A percentile compares a stretch with the other conserved stretches of the same genome.
Evolutionary conservation across 2,329 filamentous ascomycete species (phyloP).

Genomic region (Botryotinia globosa): DNA sequence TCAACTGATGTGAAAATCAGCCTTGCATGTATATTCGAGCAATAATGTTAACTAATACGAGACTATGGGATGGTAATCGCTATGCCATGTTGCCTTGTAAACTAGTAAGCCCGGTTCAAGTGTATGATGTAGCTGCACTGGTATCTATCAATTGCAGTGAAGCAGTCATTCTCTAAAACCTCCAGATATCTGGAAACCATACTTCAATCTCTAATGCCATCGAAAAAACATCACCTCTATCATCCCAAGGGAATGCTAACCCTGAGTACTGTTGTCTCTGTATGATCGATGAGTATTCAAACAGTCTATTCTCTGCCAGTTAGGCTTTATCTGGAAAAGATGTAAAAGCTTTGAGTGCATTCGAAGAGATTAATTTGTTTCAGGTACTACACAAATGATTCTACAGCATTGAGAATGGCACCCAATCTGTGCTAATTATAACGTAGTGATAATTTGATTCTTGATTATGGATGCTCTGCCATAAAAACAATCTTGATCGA

Average conservation of each 20-base stretch:
- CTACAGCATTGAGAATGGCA: neutral
- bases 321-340: neutral
- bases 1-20: neutral
- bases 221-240: neutral
- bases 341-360: neutral
- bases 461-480: constrained; percentile 15
- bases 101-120: neutral
- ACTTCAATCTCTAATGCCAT: neutral
- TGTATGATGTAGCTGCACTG: neutral
- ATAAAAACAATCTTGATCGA: neutral
- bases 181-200: neutral
- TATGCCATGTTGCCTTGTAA: neutral
- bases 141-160: neutral
- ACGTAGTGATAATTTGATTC: neutral
- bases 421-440: neutral
- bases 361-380: neutral
- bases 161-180: too few relatives aligned
- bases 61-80: neutral
- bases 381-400: neutral
- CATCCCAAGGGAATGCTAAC: neutral
- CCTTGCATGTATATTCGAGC: neutral
- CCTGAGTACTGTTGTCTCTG: neutral
- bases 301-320: neutral
- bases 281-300: neutral
- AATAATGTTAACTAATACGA: neutral